Evolutionary conservation across 768 basidiomycete species (phyloP), one percentile per base, ranked within the genome.

Genomic region (Suillus occidentalis): DNA sequence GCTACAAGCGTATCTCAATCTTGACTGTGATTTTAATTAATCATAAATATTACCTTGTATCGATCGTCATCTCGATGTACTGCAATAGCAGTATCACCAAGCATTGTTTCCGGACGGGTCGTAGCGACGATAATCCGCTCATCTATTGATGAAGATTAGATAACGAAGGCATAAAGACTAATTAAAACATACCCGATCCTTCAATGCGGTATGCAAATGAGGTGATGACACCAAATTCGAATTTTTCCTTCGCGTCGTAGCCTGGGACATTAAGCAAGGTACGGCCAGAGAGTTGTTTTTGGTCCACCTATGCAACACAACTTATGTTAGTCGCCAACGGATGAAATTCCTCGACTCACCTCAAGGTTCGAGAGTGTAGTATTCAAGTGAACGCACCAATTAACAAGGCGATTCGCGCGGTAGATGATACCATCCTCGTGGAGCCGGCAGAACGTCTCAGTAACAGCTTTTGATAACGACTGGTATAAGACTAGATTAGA

Each of bases 321-420:
- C n/a, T 22, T 28, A 59, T 18, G 42, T 10, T 43, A 42, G 0
- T 28, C 6, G 2, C 5, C n/a, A 43, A 4, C 20, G 31, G n/a
- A 42, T 10, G 12, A 34, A 31, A 62, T 36, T 40, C n/a, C 18
- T 12, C 6, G n/a, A 66, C 78, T 62, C 52, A 91, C 93, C 86
- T 99, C 97, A 60, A 99, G 84, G 77, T 98, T 99, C n/a, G 97
- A 99, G 2, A 99, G 81, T 0, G 97, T 97, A 1, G 97, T 99
- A 75, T 98, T 97, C 65, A 99, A 81, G 75, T 88, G 85, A 56
- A 95, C 92, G 80, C 97, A 99, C 97, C 97, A 99, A 72, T 99
- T 97, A 65, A 99, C 97, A 52, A 99, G 85, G 28, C 97, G 89
- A 72, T 98, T 99, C 3, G 95, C 96, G 34, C 97, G 92, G 77